Percentiles rank a stretch among this genome's conserved stretches.
These are phyloP conservation scores for Cephaloascus albidus DNA, from an alignment of 805 yeast species.

Conservation along the genomic window DNA sequence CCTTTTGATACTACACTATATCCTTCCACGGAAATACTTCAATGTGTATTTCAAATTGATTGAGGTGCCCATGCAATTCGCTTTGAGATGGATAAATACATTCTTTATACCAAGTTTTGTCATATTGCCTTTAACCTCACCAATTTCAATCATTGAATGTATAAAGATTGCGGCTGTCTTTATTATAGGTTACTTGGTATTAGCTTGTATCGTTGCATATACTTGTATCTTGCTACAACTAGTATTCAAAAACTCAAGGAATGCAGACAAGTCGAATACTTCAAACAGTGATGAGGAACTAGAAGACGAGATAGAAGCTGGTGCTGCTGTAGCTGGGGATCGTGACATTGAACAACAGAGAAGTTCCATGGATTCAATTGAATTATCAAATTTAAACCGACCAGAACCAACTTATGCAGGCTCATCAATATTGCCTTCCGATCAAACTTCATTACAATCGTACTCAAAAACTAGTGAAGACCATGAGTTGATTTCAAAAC, in stretches of 20 bases:
- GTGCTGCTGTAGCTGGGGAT: conserved; percentile 24
- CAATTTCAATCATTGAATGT: conserved; percentile 59
- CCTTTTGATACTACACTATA: conserved; percentile 25
- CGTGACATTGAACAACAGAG: conserved; percentile 16
- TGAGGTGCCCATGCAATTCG: conserved; percentile 59
- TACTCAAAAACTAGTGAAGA: background rate
- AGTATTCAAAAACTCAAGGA: conserved; percentile 8
- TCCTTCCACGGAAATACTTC: conserved; percentile 10
- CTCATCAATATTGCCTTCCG: background rate
- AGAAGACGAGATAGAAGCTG: conserved; percentile 13
- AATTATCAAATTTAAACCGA: too few relatives aligned
- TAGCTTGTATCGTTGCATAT: conserved; percentile 41
- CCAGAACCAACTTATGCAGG: background rate
- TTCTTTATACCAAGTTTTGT: conserved; percentile 75
- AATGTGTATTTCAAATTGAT: conserved; percentile 12
- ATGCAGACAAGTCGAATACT: conserved; percentile 1
- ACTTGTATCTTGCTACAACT: conserved; percentile 32
- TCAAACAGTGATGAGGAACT: background rate
- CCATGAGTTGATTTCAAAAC: background rate
- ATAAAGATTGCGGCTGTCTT: conserved; percentile 69
- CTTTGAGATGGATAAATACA: conserved; percentile 69
- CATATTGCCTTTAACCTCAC: conserved; percentile 57
- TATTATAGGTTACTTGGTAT: conserved; percentile 50
- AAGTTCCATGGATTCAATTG: too few relatives aligned
- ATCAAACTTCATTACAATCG: background rate